Evolutionary conservation across 257 asterid species (phyloP).

Genomic region (Haberlea rhodopensis): DNA sequence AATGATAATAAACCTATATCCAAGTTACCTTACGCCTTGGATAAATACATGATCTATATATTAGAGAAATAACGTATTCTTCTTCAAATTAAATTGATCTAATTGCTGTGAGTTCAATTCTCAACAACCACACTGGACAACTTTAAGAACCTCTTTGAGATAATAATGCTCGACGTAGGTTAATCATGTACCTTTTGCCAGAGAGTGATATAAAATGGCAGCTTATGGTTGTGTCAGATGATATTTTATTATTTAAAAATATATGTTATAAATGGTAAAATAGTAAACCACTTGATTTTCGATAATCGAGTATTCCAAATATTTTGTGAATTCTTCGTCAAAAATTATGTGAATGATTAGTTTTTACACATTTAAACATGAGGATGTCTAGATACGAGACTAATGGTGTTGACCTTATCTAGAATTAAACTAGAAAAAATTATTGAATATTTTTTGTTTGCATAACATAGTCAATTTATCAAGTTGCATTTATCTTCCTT

Average conservation of each 20-base stretch:
- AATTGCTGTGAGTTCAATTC: background rate
- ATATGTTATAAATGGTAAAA: no score
- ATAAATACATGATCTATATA: no score
- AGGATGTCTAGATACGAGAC: background rate
- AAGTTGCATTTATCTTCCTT: background rate
- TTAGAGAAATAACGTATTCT: background rate
- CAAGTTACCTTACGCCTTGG: background rate
- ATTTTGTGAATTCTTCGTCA: background rate
- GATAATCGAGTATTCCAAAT: background rate
- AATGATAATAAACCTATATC: no score
- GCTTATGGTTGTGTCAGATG: background rate
- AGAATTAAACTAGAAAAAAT: background rate
- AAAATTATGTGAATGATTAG: background rate
- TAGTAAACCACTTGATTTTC: background rate
- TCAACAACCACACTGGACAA: background rate
- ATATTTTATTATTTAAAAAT: no score
- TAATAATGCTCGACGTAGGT: background rate
- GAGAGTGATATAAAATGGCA: background rate
- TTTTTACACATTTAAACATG: background rate
- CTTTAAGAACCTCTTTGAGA: background rate
- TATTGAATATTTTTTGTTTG: no score
- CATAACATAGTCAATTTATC: no score
- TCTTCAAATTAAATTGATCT: background rate
- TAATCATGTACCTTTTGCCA: background rate
- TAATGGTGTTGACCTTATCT: background rate